These are phyloP conservation scores for Gyromitra esculenta DNA, from an alignment of 2,329 filamentous ascomycete species.

Conservation along the genomic window DNA sequence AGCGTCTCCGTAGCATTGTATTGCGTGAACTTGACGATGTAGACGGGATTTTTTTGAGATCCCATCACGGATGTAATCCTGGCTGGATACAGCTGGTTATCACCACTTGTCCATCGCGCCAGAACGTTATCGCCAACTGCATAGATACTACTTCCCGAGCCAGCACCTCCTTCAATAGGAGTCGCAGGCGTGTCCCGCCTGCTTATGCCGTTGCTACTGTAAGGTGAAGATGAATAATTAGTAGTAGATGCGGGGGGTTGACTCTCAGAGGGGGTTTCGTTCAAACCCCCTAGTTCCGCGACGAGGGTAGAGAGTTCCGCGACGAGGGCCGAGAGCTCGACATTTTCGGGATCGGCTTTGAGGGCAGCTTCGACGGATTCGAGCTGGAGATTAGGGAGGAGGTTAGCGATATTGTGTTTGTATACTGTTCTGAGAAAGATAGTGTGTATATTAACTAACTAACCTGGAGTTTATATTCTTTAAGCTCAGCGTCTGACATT, in stretches of 20 bases:
- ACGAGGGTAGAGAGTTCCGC: conserved; percentile 78
- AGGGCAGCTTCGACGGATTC: conserved; percentile 80
- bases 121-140: conserved; percentile 85
- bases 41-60: conserved; percentile 88
- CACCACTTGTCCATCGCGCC: conserved; percentile 89
- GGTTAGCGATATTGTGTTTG: conserved; percentile 34
- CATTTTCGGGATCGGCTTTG: conserved; percentile 80
- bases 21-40: conserved; percentile 92
- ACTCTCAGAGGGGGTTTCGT: conserved; percentile 83
- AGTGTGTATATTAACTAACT: conserved; percentile 17
- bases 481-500: conserved; percentile 63
- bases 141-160: conserved; percentile 60
- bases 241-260: conserved; percentile 68
- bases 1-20: conserved; percentile 87
- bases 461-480: conserved; percentile 71
- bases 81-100: conserved; percentile 89
- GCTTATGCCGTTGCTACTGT: conserved; percentile 75
- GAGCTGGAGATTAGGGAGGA: conserved; percentile 66
- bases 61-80: conserved; percentile 94
- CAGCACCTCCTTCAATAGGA: conserved; percentile 64
- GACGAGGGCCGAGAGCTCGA: conserved; percentile 79
- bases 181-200: conserved; percentile 68
- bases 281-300: conserved; percentile 81
- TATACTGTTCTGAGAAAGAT: background rate
- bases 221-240: conserved; percentile 64